Base-by-base conservation (phyloP, 2,329 filamentous ascomycete genomes). In the Stemphylium vesicarium region DNA sequence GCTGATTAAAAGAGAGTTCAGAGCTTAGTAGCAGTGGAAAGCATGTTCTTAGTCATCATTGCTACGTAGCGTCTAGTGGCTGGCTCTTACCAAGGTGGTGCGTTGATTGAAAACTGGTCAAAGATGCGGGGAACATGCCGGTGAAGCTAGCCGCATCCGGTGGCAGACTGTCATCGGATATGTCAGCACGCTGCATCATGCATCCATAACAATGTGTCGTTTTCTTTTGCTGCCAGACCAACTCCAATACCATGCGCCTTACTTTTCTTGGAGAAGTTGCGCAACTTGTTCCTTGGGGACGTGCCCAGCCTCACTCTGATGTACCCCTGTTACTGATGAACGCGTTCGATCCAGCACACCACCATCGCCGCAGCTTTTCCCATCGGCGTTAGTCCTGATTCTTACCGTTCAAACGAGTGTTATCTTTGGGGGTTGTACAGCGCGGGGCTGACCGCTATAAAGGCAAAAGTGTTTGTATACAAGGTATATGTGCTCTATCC, bases 151-250 rank as follows among this genome's bases (percentile, higher is more conserved):
- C n/a, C 35, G 9, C 8, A 37, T 33, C 41, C n/a, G 41, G 41
- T 48, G 52, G 44, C 43, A 48, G 24, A 18, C 42, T 42, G 12
- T 24, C 40, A 48, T 35, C 26, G 56, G 39, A 12, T 12, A 20
- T 13, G 20, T 38, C 45, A 50, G 46, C 53, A 29, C 9, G 48
- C 40, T 18, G 48, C 31, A 45, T 56, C 48, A 56, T 60, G 58
- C 51, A 47, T 56, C 48, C 18, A 35, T 40, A 44, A 36, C 41
- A 18, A 50, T 22, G 33, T 45, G 32, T 18, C 24, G 2, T 11
- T 50, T 43, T 12, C 7, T 38, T 56, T 55, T 49, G 55, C 40
- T n/a, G 4, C 29, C n/a, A 35, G 4, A 24, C 4, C 22, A 24
- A 3, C 22, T 6, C 7, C 22, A n/a, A 12, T 29, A 18, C 8